Conservation (phyloP, 176 grass and related monocot genomes). For the Oryza officinalis region DNA sequence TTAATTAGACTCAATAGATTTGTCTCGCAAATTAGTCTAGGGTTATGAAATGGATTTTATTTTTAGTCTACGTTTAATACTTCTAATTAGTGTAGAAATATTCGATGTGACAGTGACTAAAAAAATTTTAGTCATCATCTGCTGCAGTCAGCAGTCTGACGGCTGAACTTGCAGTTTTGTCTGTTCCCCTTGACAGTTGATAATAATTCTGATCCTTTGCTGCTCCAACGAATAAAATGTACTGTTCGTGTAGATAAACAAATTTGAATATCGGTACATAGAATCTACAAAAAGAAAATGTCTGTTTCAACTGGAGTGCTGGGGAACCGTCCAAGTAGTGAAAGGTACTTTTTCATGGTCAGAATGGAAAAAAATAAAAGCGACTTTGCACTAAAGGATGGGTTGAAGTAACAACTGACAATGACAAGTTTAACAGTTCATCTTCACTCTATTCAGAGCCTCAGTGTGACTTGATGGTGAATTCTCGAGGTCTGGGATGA, state of each 20-base stretch:
- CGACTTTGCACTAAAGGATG: conserved; percentile 1
- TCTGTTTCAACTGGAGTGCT: not conserved
- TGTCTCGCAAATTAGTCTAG: too few species aligned
- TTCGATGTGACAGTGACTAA: too few species aligned
- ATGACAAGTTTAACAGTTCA: conserved; percentile 6
- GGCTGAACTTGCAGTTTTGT: not conserved
- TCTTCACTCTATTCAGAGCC: not conserved
- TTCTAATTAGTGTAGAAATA: too few species aligned
- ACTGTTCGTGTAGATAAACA: not conserved
- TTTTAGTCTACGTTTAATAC: too few species aligned
- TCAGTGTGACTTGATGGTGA: conserved; percentile 2
- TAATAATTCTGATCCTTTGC: not conserved
- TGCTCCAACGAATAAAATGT: not conserved
- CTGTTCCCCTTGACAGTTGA: not conserved
- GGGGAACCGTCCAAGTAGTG: not conserved
- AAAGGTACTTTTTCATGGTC: conserved; percentile 27
- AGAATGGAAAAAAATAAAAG: not conserved
- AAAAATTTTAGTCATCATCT: too few species aligned
- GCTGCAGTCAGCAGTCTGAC: not conserved
- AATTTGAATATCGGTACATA: not conserved
- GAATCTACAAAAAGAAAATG: conserved; percentile 12
- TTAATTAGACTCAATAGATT: too few species aligned
- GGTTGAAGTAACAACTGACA: not conserved
- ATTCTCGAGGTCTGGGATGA: not conserved
- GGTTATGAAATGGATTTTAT: too few species aligned